Evolutionary conservation across 2,329 filamentous ascomycete species (phyloP), one percentile per base, ranked within the genome.

Genomic region (Neofusicoccum sp.): DNA sequence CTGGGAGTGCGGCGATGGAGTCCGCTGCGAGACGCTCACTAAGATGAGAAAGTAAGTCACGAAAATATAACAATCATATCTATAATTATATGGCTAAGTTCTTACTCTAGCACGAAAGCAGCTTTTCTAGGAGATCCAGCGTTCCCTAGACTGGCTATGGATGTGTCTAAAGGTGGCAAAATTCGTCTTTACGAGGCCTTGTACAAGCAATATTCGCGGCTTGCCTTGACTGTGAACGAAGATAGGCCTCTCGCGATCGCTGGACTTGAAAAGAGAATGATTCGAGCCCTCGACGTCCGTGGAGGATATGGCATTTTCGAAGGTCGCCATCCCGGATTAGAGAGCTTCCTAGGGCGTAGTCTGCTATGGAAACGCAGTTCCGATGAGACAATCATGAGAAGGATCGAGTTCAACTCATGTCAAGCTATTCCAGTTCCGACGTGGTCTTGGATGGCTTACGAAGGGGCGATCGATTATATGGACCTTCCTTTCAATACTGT

Each of bases 271-370:
- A 69, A 69, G 7, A 68, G 73, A 0, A 63, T 78, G 1, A 54
- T 70, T 1, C 28, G 28, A 0, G 66, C 67, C 0, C 67, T 77
- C 3, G 39, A 62, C 0, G 68, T 69, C 0, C 61, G 50, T 4
- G 76, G 73, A 1, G 71, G 67, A 0, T 75, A 67, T 43, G 76
- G 77, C 0, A 59, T 78, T 2, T 75, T 79, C 34, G 69, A 75
- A 28, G 31, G 50, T 3, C 16, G 31, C 36, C 5, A 14, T 14
- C 50, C 36, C 11, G 39, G 14, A 4, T 8, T 12, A 1, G 7
- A 11, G 1, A 44, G 52, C 8, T 56, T 33, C 14, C 12, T 56
- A 0, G 37, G 52, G 8, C 3, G 52, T 33, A 56, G 52, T 12
- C 28, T 56, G 14, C 14, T 56, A 4, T 56, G 52, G 52, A 56